Conservation (phyloP, 352 stramenopile species). For the Globisporangium canariense region DNA sequence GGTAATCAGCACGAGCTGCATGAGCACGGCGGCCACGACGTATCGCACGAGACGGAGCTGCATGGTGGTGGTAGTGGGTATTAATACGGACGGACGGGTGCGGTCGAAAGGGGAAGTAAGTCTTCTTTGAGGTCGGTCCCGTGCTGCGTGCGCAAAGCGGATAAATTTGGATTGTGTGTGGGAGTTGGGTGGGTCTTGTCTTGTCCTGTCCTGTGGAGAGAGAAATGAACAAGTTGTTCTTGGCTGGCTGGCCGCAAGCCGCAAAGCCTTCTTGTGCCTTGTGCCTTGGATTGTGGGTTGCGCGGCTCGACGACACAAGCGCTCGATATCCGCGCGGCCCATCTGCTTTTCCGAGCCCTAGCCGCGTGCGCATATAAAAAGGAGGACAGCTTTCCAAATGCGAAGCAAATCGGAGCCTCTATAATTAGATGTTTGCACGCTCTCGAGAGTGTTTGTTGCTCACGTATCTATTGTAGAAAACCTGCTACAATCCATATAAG, state of each 20-base stretch:
- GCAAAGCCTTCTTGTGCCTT: not conserved
- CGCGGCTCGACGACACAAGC: conserved; percentile 13
- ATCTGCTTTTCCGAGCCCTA: not conserved
- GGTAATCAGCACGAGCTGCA: conserved; percentile 15
- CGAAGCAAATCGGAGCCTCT: not conserved
- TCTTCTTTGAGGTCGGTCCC: not conserved
- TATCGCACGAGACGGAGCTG: conserved; percentile 18
- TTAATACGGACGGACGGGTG: conserved; percentile 6
- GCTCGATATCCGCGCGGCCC: conserved; percentile 2
- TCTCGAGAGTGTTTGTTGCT: not conserved
- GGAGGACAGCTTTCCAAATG: not conserved
- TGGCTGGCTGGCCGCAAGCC: not conserved
- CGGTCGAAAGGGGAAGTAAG: conserved; percentile 4
- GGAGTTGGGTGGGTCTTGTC: not conserved
- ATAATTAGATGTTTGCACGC: not conserved
- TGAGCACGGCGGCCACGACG: conserved; percentile 20
- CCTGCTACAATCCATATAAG: not conserved
- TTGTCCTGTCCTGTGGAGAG: not conserved
- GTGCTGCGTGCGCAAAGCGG: conserved; percentile 3
- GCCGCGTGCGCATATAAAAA: not conserved
- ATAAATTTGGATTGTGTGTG: conserved; percentile 19
- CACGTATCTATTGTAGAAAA: too few relatives aligned
- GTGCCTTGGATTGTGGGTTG: not conserved
- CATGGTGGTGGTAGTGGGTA: conserved; percentile 14
- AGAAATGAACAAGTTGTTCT: conserved; percentile 4